A percentile compares a stretch with the other conserved stretches of the same genome.
These are phyloP conservation scores for Pythium folliculosum DNA, from an alignment of 352 stramenopile genomes.

Conservation along the genomic window DNA sequence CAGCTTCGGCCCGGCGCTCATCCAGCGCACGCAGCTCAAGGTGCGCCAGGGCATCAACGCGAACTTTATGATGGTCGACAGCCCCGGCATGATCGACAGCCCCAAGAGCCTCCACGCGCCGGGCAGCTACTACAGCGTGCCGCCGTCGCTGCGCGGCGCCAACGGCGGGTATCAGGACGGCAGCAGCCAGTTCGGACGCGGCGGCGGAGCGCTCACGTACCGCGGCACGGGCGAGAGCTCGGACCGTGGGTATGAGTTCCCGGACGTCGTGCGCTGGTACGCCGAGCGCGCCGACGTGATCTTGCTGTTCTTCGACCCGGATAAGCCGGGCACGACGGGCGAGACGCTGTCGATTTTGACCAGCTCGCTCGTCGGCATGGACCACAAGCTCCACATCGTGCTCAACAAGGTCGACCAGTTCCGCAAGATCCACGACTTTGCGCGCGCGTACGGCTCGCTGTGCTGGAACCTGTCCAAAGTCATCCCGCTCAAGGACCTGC, in stretches of 20 bases:
- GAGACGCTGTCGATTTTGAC: constrained; percentile 98
- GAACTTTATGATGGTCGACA: constrained; percentile 99
- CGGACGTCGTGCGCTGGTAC: constrained; percentile 97
- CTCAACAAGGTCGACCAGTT: constrained; percentile 99
- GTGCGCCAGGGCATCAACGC: constrained; percentile 92
- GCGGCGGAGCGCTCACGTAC: constrained; percentile 32
- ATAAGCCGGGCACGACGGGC: constrained; percentile 99
- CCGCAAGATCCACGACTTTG: constrained; percentile 99
- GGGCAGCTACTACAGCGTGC: constrained; percentile 52
- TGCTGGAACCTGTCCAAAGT: constrained; percentile 99
- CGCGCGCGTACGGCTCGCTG: constrained; percentile 97
- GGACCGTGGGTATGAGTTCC: constrained; percentile 97
- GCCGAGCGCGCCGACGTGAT: constrained; percentile 99
- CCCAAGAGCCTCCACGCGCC: constrained; percentile 76
- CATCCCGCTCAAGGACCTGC: constrained; percentile 99
- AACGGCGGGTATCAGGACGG: constrained; percentile 18
- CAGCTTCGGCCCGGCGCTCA: constrained; percentile 96
- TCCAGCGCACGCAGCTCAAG: constrained; percentile 99
- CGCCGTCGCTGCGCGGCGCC: constrained; percentile 30
- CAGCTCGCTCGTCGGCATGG: constrained; percentile 96
- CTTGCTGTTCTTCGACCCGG: constrained; percentile 99
- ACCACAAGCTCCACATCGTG: constrained; percentile 99
- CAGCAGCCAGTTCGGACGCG: constrained; percentile 13
- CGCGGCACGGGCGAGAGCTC: constrained; percentile 54
- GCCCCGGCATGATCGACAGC: constrained; percentile 99